A percentile compares a stretch with the other conserved stretches of the same genome.
Evolutionary conservation across 129 eudicot genomes (phyloP).

Genomic region (Ambrosia artemisiifolia): DNA sequence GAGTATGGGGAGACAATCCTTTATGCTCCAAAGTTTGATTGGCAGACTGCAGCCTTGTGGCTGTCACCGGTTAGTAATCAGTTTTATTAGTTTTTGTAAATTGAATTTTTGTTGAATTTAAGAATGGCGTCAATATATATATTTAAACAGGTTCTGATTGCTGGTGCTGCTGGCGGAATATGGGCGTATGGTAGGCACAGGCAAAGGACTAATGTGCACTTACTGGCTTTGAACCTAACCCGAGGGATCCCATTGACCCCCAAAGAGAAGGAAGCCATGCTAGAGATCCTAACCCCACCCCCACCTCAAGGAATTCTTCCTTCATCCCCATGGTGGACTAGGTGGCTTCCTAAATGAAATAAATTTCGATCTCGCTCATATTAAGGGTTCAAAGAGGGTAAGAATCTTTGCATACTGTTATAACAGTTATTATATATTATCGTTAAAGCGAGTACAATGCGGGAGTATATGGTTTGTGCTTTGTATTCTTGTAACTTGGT

Average conservation of each 20-base stretch:
- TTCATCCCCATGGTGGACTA: conserved; percentile 63
- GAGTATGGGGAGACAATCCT: conserved; percentile 92
- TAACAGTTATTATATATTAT: background rate
- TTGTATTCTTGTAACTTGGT: background rate
- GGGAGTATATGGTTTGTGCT: background rate
- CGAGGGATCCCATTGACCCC: conserved; percentile 89
- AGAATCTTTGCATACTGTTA: background rate
- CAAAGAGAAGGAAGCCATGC: conserved; percentile 78
- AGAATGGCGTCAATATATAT: background rate
- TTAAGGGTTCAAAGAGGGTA: background rate
- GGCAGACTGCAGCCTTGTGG: conserved; percentile 97
- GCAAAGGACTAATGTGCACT: conserved; percentile 80
- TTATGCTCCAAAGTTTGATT: conserved; percentile 84
- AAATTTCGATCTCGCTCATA: background rate
- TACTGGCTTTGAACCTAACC: conserved; percentile 73
- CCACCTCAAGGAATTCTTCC: conserved; percentile 38
- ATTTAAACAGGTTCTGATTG: conserved; percentile 59
- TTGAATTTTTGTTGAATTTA: background rate
- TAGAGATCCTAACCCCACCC: conserved; percentile 82
- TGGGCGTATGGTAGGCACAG: conserved; percentile 82
- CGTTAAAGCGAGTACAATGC: background rate
- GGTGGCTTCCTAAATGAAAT: conserved; percentile 36
- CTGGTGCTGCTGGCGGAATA: conserved; percentile 80
- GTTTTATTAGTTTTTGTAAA: conserved; percentile 8
- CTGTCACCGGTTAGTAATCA: conserved; percentile 75